Conservation (phyloP, 148 eudicot species). For the Nyssa sinensis region DNA sequence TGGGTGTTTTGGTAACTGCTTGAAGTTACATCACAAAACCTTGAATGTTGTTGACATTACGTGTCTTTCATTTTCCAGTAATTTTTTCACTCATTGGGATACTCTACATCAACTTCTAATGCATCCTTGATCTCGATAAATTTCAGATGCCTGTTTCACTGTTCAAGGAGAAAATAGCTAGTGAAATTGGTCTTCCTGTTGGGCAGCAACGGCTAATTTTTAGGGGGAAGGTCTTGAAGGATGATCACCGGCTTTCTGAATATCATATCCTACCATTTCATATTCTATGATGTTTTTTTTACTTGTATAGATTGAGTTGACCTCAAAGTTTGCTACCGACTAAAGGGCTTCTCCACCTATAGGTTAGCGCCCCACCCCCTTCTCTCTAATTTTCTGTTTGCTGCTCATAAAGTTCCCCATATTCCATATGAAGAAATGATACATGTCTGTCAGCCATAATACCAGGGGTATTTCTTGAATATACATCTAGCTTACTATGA, state of each 20-base stretch:
- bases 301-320: neutral
- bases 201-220: constrained; percentile 88
- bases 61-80: neutral
- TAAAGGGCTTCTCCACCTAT: neutral
- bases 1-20: neutral
- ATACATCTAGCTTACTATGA: neutral
- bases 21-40: neutral
- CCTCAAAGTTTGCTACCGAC: neutral
- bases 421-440: neutral
- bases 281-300: neutral
- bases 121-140: neutral
- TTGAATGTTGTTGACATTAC: neutral
- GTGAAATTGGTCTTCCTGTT: constrained; percentile 72
- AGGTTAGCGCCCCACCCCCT: neutral
- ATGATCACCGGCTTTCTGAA: constrained; percentile 72
- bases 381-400: neutral
- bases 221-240: constrained; percentile 92
- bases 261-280: constrained; percentile 69
- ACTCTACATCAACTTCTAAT: neutral
- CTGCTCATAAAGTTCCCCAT: neutral
- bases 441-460: neutral
- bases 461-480: neutral
- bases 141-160: constrained; percentile 67
- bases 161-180: constrained; percentile 81
- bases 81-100: neutral